Conservation (phyloP, 2,329 filamentous ascomycete species). For the Harringtonia aguacate region DNA sequence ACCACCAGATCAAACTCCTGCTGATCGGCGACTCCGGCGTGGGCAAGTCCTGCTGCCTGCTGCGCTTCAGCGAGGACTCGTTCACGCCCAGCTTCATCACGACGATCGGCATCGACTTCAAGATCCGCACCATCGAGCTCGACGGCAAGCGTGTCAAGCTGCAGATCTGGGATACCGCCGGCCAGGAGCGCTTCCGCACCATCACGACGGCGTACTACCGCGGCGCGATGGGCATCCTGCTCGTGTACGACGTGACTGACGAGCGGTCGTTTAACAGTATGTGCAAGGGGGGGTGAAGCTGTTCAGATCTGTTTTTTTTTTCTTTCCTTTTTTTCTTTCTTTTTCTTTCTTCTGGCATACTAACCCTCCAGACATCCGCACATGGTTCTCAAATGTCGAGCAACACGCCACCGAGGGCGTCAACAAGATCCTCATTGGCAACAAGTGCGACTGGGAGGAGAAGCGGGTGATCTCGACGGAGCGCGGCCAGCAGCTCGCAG, state of each 20-base stretch:
- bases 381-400: conserved; percentile 98
- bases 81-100: conserved; percentile 98
- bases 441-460: conserved; percentile 99
- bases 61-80: conserved; percentile 94
- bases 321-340: not conserved
- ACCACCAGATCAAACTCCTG: conserved; percentile 78
- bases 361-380: conserved; percentile 69
- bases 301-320: conserved; percentile 25
- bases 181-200: conserved; percentile 95
- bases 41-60: conserved; percentile 91
- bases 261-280: conserved; percentile 93
- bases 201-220: conserved; percentile 99
- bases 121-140: conserved; percentile 97
- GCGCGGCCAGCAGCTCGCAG: conserved; percentile 82
- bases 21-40: conserved; percentile 95
- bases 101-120: conserved; percentile 99
- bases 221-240: conserved; percentile 93
- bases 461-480: conserved; percentile 92
- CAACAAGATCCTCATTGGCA: conserved; percentile 98
- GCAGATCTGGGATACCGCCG: conserved; percentile 99
- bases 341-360: conserved; percentile 4
- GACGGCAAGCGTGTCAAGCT: conserved; percentile 98
- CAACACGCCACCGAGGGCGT: conserved; percentile 97
- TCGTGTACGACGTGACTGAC: conserved; percentile 98
- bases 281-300: too few relatives aligned